A percentile compares a stretch with the other conserved stretches of the same genome.
Evolutionary conservation across 805 yeast species (phyloP).

Genomic region (Zygosaccharomyces bailii): DNA sequence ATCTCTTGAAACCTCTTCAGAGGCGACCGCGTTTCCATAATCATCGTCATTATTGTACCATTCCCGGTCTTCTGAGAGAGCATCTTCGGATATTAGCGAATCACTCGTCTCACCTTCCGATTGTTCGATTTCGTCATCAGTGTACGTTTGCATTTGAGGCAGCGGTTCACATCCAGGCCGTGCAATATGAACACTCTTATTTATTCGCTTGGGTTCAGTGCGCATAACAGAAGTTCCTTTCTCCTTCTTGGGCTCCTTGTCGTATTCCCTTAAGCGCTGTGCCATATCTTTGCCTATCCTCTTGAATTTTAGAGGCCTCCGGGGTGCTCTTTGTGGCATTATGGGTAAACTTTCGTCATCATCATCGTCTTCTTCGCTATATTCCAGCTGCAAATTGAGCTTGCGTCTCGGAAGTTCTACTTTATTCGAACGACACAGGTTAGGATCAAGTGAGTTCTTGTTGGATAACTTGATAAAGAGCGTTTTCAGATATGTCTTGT

Average conservation of each 20-base stretch:
- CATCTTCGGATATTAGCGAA: slow-evolving; percentile 6
- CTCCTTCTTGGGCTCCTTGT: slow-evolving; percentile 1
- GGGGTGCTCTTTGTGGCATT: slow-evolving; percentile 1
- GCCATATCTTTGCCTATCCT: slow-evolving; percentile 26
- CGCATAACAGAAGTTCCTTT: background rate
- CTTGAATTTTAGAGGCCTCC: slow-evolving; percentile 15
- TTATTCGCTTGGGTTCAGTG: background rate
- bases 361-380: slow-evolving; percentile 7
- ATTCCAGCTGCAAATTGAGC: background rate
- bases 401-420: background rate
- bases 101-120: background rate
- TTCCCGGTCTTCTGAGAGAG: slow-evolving; percentile 27
- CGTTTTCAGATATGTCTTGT: slow-evolving; percentile 15
- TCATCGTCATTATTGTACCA: slow-evolving; percentile 36
- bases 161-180: background rate
- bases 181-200: background rate
- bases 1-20: slow-evolving; percentile 12
- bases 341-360: background rate
- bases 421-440: background rate
- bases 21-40: slow-evolving; percentile 22
- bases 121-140: slow-evolving; percentile 4
- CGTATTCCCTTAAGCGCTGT: slow-evolving; percentile 19
- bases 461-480: slow-evolving; percentile 12
- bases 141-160: background rate
- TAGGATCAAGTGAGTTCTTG: no score